Base-by-base conservation (phyloP, 2,329 filamentous ascomycete genomes). In the Ustilaginoidea virens region DNA sequence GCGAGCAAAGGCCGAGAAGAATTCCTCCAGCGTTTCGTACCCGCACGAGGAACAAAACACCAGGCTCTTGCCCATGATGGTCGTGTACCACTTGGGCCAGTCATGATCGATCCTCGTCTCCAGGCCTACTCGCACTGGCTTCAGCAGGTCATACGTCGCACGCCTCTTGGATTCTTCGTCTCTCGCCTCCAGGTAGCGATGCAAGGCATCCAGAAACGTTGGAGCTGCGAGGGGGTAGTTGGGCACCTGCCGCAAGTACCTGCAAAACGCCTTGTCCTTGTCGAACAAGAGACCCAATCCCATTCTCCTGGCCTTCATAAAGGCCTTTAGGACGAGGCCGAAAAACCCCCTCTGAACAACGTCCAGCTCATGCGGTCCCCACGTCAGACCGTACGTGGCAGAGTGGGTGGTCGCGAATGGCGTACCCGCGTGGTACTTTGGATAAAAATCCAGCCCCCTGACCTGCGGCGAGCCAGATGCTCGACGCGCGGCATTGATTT, bases 1-100 rank as follows among this genome's bases (percentile, higher is more conserved):
- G 2, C 37, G 34, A 7, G 20, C 26, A 0, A 23, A 6, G 2
- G 18, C 14, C 1, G 33, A 30, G 25, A 47, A 56, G 16, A 56
- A 49, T 4, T 52, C 45, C n/a, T 39, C 17, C 1, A 48, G 32
- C 18, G 43, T 43, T 15, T 48, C 39, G 28, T 51, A 47, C 1
- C 53, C 53, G 12, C 53, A 56, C 1, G 48, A 53, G 0, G 36
- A 42, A 28, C 53, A 56, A 21, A 51, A 51, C 0, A 40, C 7
- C 3, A 45, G 26, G 2, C 33, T 13, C 3, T 30, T 25, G 0
- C 38, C 46, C 48, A 52, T 48, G 5, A 26, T n/a, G 0, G 30
- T 4, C 1, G 29, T 28, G 30, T 51, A 53, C 24, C 39, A 50
- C 0, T 24, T 18, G 0, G 35, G 32, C 36, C 38, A 42, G 15